A percentile compares a stretch with the other conserved stretches of the same genome.
These are phyloP conservation scores for Filobasidium uniguttulatum DNA, from an alignment of 1,284 basidiomycete species.

Conservation along the genomic window DNA sequence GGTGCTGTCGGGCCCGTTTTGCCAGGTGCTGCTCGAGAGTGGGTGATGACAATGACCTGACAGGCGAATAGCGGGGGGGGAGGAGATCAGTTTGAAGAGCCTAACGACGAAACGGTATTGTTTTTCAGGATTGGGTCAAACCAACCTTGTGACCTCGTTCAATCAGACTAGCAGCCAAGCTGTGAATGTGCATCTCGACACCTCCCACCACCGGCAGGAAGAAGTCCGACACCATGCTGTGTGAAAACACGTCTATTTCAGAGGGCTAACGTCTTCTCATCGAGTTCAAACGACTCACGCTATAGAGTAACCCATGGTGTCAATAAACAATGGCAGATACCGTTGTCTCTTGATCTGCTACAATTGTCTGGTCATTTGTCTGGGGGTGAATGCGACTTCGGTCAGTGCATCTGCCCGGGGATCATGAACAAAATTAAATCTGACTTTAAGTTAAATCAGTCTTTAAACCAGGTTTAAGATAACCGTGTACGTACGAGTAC, in stretches of 20 bases:
- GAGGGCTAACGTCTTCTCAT: not conserved
- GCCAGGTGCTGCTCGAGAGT: constrained; percentile 51
- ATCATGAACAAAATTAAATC: too few species aligned
- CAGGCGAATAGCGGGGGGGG: not conserved
- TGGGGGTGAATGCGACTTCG: too few species aligned
- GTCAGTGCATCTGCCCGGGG: too few species aligned
- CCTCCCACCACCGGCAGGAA: constrained; percentile 91
- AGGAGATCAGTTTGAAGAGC: not conserved
- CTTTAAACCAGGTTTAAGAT: not conserved
- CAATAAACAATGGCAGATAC: too few species aligned
- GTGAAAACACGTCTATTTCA: not conserved
- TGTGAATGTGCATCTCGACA: constrained; percentile 93
- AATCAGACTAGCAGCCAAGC: constrained; percentile 72
- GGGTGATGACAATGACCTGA: constrained; percentile 88
- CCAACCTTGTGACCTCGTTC: constrained; percentile 69
- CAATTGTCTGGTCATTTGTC: too few species aligned
- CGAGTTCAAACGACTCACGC: not conserved
- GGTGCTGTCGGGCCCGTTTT: not conserved
- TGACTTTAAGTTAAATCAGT: too few species aligned
- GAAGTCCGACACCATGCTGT: constrained; percentile 76
- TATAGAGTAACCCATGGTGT: too few species aligned
- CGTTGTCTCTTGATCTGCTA: too few species aligned
- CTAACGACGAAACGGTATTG: constrained; percentile 1
- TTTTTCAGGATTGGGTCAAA: constrained; percentile 4
- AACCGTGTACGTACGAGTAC: too few species aligned